Conservation (phyloP, 306 rosid genomes). For the Vigna mungo region DNA sequence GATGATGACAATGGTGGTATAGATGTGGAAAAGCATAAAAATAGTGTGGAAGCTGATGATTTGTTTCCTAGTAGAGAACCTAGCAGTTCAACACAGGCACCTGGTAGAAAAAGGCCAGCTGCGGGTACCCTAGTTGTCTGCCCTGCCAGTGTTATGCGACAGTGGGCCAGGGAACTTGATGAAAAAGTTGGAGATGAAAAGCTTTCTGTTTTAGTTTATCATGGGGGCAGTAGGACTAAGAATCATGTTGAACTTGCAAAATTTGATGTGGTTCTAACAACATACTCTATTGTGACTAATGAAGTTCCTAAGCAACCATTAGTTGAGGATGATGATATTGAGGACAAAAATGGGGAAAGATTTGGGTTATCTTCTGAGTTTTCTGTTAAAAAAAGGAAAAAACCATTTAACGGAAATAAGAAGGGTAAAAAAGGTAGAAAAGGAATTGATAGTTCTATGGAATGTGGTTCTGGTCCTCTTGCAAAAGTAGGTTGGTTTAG, state of each 20-base stretch:
- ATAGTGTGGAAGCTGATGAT: slow-evolving; percentile 49
- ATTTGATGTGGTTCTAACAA: slow-evolving; percentile 94
- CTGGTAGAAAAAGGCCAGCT: slow-evolving; percentile 85
- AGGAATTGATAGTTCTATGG: slow-evolving; percentile 69
- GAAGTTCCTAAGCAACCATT: slow-evolving; percentile 94
- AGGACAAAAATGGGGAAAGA: slow-evolving; percentile 71
- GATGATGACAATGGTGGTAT: slow-evolving; percentile 70
- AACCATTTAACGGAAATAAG: slow-evolving; percentile 55
- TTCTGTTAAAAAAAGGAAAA: slow-evolving; percentile 73
- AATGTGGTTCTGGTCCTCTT: slow-evolving; percentile 74
- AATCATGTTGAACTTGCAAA: slow-evolving; percentile 78
- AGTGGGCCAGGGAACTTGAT: slow-evolving; percentile 94
- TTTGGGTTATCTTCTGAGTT: slow-evolving; percentile 79
- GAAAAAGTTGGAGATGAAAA: slow-evolving; percentile 84
- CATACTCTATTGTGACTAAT: slow-evolving; percentile 87
- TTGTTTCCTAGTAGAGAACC: slow-evolving; percentile 46
- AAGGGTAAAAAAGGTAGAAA: slow-evolving; percentile 79
- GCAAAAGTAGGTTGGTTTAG: slow-evolving; percentile 96
- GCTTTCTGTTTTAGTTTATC: slow-evolving; percentile 79
- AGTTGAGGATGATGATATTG: slow-evolving; percentile 83
- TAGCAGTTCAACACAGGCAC: slow-evolving; percentile 59
- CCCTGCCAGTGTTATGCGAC: slow-evolving; percentile 97
- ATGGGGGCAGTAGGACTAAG: slow-evolving; percentile 92
- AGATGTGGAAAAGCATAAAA: slow-evolving; percentile 54
- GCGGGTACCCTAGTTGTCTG: slow-evolving; percentile 98